Percentiles rank a stretch among this genome's conserved stretches.
These are phyloP conservation scores for Hypoxylon sp. DNA, from an alignment of 2,329 filamentous ascomycete species.

Conservation along the genomic window DNA sequence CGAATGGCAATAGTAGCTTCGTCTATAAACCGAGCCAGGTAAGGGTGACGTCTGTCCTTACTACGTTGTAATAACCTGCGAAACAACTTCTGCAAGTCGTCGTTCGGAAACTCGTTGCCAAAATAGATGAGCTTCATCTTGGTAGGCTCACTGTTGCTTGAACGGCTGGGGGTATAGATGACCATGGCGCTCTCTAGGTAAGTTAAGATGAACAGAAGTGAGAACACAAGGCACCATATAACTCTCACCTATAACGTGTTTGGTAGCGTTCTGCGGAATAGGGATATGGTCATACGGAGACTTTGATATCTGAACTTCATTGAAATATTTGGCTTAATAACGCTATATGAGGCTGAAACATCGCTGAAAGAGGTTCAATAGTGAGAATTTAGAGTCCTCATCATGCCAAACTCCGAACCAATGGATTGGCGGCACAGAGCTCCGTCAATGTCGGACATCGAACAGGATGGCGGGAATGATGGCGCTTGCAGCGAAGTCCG, in stretches of 20 bases:
- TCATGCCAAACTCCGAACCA: not conserved
- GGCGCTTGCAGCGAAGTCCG: not conserved
- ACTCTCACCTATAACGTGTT: not conserved
- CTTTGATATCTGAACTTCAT: not conserved
- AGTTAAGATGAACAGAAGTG: not conserved
- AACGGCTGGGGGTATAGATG: not conserved
- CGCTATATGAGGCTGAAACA: not conserved
- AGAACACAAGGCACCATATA: not conserved
- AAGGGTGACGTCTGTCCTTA: slow-evolving; percentile 57
- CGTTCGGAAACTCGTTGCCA: slow-evolving; percentile 64
- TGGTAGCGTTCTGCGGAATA: not conserved
- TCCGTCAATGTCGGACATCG: not conserved
- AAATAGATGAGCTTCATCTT: slow-evolving; percentile 55
- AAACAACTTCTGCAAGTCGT: slow-evolving; percentile 59
- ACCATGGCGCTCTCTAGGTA: not conserved
- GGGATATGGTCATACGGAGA: not conserved
- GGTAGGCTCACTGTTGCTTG: not conserved
- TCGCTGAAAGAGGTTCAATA: not conserved
- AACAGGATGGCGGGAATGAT: not conserved
- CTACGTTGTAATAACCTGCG: slow-evolving; percentile 59
- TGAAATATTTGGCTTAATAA: not conserved
- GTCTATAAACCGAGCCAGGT: slow-evolving; percentile 60
- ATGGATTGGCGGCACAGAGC: not conserved
- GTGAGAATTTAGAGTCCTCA: not conserved
- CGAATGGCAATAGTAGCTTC: slow-evolving; percentile 59